These are phyloP conservation scores for Cicer judaicum DNA, from an alignment of 306 rosid genomes.

Conservation along the genomic window DNA sequence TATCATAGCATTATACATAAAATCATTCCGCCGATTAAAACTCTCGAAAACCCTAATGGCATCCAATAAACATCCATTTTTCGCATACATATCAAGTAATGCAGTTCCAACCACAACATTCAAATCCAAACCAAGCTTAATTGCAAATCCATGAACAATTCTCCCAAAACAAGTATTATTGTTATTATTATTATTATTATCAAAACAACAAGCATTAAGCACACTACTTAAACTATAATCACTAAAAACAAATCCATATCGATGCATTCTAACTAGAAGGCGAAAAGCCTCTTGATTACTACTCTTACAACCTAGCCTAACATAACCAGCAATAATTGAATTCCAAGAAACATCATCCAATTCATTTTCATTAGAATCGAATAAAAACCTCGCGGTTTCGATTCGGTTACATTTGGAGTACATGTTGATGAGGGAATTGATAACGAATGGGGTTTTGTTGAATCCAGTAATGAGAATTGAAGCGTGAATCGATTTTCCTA, in stretches of 20 bases:
- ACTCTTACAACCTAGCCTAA: slow-evolving; percentile 37
- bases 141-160: slow-evolving; percentile 50
- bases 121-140: slow-evolving; percentile 55
- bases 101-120: slow-evolving; percentile 60
- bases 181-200: background rate
- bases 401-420: slow-evolving; percentile 57
- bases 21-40: slow-evolving; percentile 45
- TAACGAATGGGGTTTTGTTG: slow-evolving; percentile 35
- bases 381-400: slow-evolving; percentile 54
- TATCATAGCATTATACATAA: slow-evolving; percentile 63
- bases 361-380: slow-evolving; percentile 45
- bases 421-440: slow-evolving; percentile 63
- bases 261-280: slow-evolving; percentile 57
- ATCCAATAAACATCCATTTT: slow-evolving; percentile 48
- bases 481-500: slow-evolving; percentile 59
- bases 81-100: slow-evolving; percentile 71
- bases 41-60: slow-evolving; percentile 52
- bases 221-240: slow-evolving; percentile 63
- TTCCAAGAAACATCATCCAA: slow-evolving; percentile 65
- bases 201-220: slow-evolving; percentile 54
- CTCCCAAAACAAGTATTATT: slow-evolving; percentile 43
- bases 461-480: slow-evolving; percentile 49
- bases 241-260: slow-evolving; percentile 48
- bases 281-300: slow-evolving; percentile 39
- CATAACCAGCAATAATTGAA: slow-evolving; percentile 63